Base-by-base conservation (phyloP, 345 rosid genomes). In the Dimocarpus longan region DNA sequence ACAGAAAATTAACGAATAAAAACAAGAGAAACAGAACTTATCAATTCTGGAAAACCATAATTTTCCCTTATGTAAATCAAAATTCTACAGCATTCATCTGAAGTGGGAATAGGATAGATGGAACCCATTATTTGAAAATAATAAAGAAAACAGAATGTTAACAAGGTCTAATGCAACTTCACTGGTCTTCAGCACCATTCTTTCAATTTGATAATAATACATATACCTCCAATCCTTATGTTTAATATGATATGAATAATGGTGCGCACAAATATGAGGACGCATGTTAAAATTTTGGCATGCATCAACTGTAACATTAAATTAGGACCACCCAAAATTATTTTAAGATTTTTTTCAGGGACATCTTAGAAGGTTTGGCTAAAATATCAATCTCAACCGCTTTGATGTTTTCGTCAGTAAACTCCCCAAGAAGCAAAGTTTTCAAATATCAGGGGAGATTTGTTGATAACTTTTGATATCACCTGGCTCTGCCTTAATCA, bases 241-340 rank as follows among this genome's bases (percentile, higher is more conserved):
- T 60, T 40, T 8, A 4, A n/a, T 21, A 73, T 39, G 39, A 73
- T 46, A 66, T 37, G 18, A 64, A n/a, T 3, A 68, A 68, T 42
- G 37, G 42, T 26, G 71, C 2, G 54, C 54, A 42, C 16, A 68
- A 68, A 43, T 12, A 68, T 15, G 46, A 66, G 40, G 24, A 39
- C 6, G 21, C 44, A 19, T 18, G 19, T 18, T 16, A 19, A 26
- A 52, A 71, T 6, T 18, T 71, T n/a, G 1, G 26, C 21, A 71
- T 18, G 42, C 48, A 54, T 71, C 64, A 28, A 71, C 46, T 71
- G 63, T 48, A 54, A 54, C 75, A 70, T 54, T 9, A 54, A 71
- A 71, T 10, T 52, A n/a, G 63, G 46, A 72, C 50, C 18, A 56
- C 8, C 62, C 66, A 39, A 40, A 18, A 32, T 32, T 16, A 19